Evolutionary conservation across 2,329 filamentous ascomycete species (phyloP).

Genomic region (Ophiostoma sp.): DNA sequence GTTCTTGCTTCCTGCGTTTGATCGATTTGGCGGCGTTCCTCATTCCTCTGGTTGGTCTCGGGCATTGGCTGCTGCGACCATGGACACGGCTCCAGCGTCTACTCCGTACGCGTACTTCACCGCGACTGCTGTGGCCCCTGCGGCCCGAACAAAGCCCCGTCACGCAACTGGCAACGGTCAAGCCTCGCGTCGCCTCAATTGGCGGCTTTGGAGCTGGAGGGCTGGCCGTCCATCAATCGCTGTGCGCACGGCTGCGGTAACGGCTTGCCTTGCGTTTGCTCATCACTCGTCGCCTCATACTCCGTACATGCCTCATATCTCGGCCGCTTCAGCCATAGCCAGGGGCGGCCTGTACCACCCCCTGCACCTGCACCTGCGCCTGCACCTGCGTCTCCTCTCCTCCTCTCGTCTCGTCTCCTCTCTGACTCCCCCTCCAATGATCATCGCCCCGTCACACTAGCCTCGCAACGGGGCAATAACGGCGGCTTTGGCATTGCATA

Average conservation of each 20-base stretch:
- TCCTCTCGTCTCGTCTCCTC: not conserved
- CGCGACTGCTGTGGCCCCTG: not conserved
- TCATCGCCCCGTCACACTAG: constrained; percentile 7
- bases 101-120: not conserved
- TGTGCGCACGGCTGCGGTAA: not conserved
- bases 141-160: not conserved
- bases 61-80: not conserved
- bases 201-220: not conserved
- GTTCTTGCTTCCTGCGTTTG: not conserved
- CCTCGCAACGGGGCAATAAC: not conserved
- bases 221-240: not conserved
- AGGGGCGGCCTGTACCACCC: not conserved
- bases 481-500: not conserved
- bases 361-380: not conserved
- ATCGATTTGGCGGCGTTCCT: not conserved
- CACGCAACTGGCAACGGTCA: not conserved
- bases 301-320: not conserved
- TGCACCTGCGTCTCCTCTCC: not conserved
- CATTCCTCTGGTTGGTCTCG: not conserved
- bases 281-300: not conserved
- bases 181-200: not conserved
- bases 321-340: not conserved
- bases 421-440: not conserved
- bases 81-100: no score
- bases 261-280: not conserved